Conservation (phyloP, 495 filamentous ascomycete genomes). For the Rhizodiscina lignyota region DNA sequence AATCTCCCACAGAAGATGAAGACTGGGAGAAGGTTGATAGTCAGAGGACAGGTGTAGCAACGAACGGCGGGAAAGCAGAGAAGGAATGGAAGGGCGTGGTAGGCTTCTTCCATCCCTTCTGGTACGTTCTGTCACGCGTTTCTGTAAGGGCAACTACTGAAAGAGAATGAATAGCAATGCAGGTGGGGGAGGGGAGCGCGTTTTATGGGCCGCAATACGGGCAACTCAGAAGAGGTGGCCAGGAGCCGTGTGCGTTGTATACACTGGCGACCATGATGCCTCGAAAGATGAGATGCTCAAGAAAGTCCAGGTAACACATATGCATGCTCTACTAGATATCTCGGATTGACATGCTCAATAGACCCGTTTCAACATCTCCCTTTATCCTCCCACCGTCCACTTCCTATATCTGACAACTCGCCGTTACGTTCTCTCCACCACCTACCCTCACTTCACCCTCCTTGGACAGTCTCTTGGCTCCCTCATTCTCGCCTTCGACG, state of each 20-base stretch:
- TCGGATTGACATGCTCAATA: too few species aligned
- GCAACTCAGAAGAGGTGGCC: conserved; percentile 85
- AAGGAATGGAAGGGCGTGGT: conserved; percentile 66
- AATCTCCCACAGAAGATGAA: conserved; percentile 38
- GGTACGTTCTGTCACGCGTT: conserved; percentile 30
- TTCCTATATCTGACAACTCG: conserved; percentile 84
- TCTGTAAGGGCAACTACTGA: conserved; percentile 2
- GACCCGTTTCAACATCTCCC: conserved; percentile 78
- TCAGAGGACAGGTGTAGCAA: conserved; percentile 30
- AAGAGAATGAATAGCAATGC: conserved; percentile 48
- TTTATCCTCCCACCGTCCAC: conserved; percentile 66
- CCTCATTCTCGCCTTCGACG: conserved; percentile 72
- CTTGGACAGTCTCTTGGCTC: conserved; percentile 83
- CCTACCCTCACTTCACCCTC: conserved; percentile 88
- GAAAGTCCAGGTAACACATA: conserved; percentile 64
- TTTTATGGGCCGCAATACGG: conserved; percentile 88
- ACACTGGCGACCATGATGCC: conserved; percentile 85
- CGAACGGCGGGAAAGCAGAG: conserved; percentile 33
- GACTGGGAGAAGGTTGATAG: conserved; percentile 64
- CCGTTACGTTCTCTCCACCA: conserved; percentile 63
- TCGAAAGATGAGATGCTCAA: conserved; percentile 62
- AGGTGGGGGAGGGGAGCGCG: conserved; percentile 87
- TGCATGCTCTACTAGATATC: conserved; percentile 1
- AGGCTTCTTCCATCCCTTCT: conserved; percentile 96
- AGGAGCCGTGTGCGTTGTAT: conserved; percentile 73